Evolutionary conservation across 371 early-diverging fungal species (phyloP).

Genomic region (Syncephalis plumigaleata): DNA sequence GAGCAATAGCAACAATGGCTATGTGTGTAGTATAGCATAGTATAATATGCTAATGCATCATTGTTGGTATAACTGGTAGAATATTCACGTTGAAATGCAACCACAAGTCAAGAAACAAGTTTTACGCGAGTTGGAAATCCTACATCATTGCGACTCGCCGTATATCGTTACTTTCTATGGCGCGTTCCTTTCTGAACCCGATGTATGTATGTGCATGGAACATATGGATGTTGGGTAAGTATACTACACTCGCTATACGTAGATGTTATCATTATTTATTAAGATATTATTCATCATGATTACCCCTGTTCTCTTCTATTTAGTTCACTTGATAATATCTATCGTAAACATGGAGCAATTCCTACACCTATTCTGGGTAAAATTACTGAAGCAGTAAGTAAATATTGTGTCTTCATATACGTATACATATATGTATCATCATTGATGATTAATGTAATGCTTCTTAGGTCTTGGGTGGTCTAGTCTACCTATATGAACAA

Average conservation of each 20-base stretch:
- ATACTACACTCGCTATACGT: neutral
- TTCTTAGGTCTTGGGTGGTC: conserved; percentile 44
- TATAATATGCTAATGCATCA: neutral
- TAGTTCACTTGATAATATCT: conserved; percentile 61
- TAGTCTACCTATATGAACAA: conserved; percentile 64
- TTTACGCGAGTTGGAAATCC: conserved; percentile 69
- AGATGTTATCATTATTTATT: neutral
- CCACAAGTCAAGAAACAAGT: conserved; percentile 61
- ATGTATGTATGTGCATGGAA: conserved; percentile 85
- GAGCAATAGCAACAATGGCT: too few relatives aligned
- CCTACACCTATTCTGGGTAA: conserved; percentile 56
- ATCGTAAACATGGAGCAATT: conserved; percentile 56
- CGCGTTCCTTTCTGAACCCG: conserved; percentile 56
- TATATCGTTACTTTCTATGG: conserved; percentile 85
- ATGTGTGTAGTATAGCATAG: too few relatives aligned
- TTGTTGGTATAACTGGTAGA: conserved; percentile 17
- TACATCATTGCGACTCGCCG: conserved; percentile 67
- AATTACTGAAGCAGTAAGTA: conserved; percentile 49
- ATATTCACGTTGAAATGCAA: conserved; percentile 60
- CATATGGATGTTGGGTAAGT: conserved; percentile 67
- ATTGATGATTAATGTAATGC: neutral
- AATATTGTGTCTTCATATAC: neutral
- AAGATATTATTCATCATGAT: too few relatives aligned
- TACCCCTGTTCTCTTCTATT: too few relatives aligned
- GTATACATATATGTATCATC: neutral